Conservation (phyloP, 192 early-diverging fungal genomes). For the Spizellomyces punctatus region DNA sequence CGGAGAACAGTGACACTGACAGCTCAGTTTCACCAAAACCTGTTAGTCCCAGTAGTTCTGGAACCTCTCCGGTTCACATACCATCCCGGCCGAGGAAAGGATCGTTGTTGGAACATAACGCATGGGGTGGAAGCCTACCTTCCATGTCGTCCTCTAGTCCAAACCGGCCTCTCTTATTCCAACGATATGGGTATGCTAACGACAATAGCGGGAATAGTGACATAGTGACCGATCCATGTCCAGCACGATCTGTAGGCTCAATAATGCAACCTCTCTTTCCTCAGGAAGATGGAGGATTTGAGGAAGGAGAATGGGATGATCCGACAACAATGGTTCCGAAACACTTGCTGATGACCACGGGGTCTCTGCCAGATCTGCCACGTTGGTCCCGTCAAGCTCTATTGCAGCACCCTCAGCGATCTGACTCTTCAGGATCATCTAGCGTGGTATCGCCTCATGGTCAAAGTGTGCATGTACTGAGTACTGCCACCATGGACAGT, state of each 20-base stretch:
- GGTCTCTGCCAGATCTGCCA: constrained; percentile 47
- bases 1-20: constrained; percentile 5
- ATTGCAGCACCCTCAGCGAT: neutral
- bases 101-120: constrained; percentile 5
- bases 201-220: neutral
- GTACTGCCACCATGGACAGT: neutral
- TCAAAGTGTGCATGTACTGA: neutral
- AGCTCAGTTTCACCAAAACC: neutral
- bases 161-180: neutral
- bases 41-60: neutral
- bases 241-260: neutral
- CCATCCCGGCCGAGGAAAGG: constrained; percentile 1
- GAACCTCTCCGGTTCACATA: constrained; percentile 17
- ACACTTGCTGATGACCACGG: constrained; percentile 40
- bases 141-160: constrained; percentile 14
- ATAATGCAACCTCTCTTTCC: constrained; percentile 3
- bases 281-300: constrained; percentile 23
- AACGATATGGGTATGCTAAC: neutral
- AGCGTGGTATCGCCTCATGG: neutral
- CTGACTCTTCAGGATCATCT: neutral
- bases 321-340: constrained; percentile 40
- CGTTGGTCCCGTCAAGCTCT: constrained; percentile 27
- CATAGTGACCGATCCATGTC: too few species aligned
- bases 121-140: constrained; percentile 20
- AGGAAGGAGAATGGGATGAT: constrained; percentile 31